Conservation (phyloP, 345 rosid species). For the Turritis glabra region DNA sequence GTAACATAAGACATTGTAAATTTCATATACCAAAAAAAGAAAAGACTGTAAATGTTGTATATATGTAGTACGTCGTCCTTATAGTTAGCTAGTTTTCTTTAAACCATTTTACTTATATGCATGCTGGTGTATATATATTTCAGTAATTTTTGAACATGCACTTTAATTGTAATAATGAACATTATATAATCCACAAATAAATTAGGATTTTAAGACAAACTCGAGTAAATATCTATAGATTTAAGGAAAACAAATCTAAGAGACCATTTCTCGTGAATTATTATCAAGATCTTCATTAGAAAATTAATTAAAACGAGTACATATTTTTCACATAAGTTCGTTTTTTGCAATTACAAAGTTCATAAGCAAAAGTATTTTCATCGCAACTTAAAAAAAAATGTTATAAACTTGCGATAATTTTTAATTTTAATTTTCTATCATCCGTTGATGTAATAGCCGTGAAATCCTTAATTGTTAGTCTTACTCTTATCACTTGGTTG, state of each 20-base stretch:
- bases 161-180: too few relatives aligned
- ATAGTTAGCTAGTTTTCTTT: neutral
- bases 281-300: too few relatives aligned
- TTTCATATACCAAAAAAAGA: too few relatives aligned
- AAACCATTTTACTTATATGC: neutral
- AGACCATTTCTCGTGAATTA: too few relatives aligned
- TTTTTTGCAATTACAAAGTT: neutral
- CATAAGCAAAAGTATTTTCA: neutral
- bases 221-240: too few relatives aligned
- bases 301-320: too few relatives aligned
- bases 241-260: too few relatives aligned
- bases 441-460: neutral
- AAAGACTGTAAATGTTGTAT: neutral
- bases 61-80: neutral
- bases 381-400: neutral
- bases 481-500: neutral
- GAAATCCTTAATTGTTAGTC: neutral
- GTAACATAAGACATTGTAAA: neutral
- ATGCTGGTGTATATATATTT: too few relatives aligned
- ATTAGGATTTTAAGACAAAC: too few relatives aligned
- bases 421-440: neutral
- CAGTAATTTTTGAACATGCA: too few relatives aligned
- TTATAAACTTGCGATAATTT: neutral
- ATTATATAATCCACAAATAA: too few relatives aligned
- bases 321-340: neutral